Percentiles rank a stretch among this genome's conserved stretches.
Evolutionary conservation across 2,329 filamentous ascomycete genomes (phyloP).

Genomic region (Xylaria polymorpha): DNA sequence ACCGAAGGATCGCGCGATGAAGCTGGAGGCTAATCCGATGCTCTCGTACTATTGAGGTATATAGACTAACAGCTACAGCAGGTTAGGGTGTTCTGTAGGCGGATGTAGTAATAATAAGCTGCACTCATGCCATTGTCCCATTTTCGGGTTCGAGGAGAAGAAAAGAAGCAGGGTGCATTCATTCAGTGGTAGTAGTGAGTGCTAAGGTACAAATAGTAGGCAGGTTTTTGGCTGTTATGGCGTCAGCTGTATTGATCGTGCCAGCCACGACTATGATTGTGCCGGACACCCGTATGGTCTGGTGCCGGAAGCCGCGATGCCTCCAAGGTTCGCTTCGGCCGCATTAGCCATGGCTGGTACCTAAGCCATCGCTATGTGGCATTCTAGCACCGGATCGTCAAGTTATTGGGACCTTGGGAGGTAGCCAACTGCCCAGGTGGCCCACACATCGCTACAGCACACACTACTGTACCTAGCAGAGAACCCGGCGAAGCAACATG

Average conservation of each 20-base stretch:
- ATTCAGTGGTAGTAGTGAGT: neutral
- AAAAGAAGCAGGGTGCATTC: neutral
- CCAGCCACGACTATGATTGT: constrained; percentile 25
- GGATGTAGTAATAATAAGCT: neutral
- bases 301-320: constrained; percentile 32
- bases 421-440: neutral
- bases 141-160: neutral
- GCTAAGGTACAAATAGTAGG: constrained; percentile 1
- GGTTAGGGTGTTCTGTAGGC: neutral
- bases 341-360: neutral
- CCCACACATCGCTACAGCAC: neutral
- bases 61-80: neutral
- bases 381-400: neutral
- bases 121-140: neutral
- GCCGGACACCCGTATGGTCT: constrained; percentile 26
- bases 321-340: neutral
- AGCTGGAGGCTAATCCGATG: neutral
- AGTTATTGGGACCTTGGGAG: neutral
- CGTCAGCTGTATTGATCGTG: constrained; percentile 9
- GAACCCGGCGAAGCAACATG: neutral
- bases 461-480: too few relatives aligned
- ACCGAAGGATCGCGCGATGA: neutral
- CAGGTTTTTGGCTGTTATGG: neutral
- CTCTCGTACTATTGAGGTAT: neutral
- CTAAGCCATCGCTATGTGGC: neutral